phyloP scores from a whole-genome alignment of 768 basidiomycete genomes.

The Lactarius sanguifluus region DNA sequence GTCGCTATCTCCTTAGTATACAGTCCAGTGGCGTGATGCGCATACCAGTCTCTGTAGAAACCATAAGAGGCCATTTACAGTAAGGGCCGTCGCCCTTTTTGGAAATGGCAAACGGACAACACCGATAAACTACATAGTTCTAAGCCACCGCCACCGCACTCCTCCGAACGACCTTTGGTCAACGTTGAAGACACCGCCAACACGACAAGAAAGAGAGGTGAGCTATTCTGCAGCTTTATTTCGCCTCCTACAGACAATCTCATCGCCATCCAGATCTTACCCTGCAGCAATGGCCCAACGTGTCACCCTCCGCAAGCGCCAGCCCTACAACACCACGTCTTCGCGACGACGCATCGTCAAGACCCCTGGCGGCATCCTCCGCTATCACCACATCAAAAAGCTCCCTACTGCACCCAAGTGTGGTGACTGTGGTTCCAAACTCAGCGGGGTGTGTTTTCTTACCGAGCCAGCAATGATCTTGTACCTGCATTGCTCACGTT shows the following conservation, averaged over 20 bases:
- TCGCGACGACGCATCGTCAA: slow-evolving; percentile 94
- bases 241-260: neutral
- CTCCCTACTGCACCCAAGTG: slow-evolving; percentile 89
- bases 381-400: slow-evolving; percentile 98
- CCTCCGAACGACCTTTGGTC: neutral
- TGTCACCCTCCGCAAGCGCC: slow-evolving; percentile 98
- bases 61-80: no score
- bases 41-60: no score
- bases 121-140: slow-evolving; percentile 22
- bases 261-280: no score
- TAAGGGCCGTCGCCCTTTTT: neutral
- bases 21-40: no score
- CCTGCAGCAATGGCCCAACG: slow-evolving; percentile 85
- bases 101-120: neutral
- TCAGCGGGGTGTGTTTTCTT: slow-evolving; percentile 78
- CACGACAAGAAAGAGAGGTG: slow-evolving; percentile 20
- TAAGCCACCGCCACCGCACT: slow-evolving; percentile 23
- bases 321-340: slow-evolving; percentile 96
- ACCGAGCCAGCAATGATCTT: neutral
- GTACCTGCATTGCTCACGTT: neutral
- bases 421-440: slow-evolving; percentile 94
- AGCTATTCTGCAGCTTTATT: neutral
- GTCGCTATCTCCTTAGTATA: no score
- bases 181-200: slow-evolving; percentile 8
- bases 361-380: slow-evolving; percentile 97